Base-by-base conservation (phyloP, 495 filamentous ascomycete species). In the Hypoxylon crocopeplum region DNA sequence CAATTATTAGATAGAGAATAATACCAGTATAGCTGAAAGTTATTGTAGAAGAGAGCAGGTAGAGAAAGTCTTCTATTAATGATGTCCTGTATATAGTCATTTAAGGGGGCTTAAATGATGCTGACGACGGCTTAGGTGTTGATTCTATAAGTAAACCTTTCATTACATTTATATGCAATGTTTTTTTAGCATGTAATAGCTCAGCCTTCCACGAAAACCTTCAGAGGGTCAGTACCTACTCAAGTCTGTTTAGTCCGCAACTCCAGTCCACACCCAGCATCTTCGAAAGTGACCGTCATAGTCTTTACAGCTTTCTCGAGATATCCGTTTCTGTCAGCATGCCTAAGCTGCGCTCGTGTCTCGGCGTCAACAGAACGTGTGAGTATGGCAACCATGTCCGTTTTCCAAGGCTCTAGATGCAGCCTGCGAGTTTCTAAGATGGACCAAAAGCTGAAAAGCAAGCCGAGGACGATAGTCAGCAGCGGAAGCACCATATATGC, bases 341-440 rank as follows among this genome's bases (percentile, higher is more conserved):
- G 34, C 8, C 46, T 52, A 8, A 66, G 63, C 16, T 55, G 58
- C 12, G 56, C 48, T 8, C 58, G 41, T 2, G 58, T 66, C 19
- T 57, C 48, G 13, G 37, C 44, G 11, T 66, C 63, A 17, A 62
- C 52, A 1, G 58, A 62, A 24, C 56, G 47, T n/a, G 48, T 62
- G 20, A 66, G 52, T 4, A 52, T 52, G 2, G 57, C 52, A 8
- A 58, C 47, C 52, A 57, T 51, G n/a, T 33, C 42, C 32, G 63
- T 58, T 24, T 66, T 66, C 48, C 52, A 66, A 3, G 57, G 46
- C 0, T 57, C n/a, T 1, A 66, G 22, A 2, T 44, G 41, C 13
- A 66, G 37, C 16, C 27, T 44, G 8, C 33, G 47, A 0, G 58
- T 66, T 7, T 62, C 53, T 12, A 39, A 6, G 1, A 66, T 62